Conservation (phyloP, 805 yeast genomes). For the Saccharomycopsis fodiens region DNA sequence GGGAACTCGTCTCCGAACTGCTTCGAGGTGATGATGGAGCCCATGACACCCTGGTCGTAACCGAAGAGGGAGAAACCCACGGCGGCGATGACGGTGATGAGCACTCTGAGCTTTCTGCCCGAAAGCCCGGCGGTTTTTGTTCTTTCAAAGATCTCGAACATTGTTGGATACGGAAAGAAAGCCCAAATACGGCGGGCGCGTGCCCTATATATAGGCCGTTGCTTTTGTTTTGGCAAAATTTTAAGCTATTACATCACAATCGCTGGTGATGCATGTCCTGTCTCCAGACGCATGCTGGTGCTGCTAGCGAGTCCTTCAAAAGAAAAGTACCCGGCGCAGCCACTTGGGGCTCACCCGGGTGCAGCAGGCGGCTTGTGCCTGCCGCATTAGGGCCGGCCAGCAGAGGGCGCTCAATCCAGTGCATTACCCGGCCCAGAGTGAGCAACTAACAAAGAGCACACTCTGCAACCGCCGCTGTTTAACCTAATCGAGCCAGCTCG, state of each 20-base stretch:
- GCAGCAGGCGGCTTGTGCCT: too few species aligned
- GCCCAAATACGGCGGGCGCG: background rate
- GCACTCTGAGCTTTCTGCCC: conserved; percentile 44
- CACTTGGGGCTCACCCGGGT: too few species aligned
- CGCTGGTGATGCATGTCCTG: background rate
- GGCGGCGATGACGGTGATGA: conserved; percentile 53
- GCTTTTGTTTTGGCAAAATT: background rate
- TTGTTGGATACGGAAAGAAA: background rate
- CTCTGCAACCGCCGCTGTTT: too few species aligned
- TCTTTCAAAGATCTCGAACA: conserved; percentile 24
- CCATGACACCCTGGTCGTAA: conserved; percentile 76
- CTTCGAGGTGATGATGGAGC: conserved; percentile 51
- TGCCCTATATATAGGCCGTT: background rate
- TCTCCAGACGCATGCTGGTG: background rate
- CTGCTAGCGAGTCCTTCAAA: too few species aligned
- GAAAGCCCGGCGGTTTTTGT: conserved; percentile 49
- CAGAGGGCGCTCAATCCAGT: too few species aligned
- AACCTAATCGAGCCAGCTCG: background rate
- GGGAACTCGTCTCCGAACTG: conserved; percentile 63
- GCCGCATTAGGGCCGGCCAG: too few species aligned
- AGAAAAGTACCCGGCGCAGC: too few species aligned
- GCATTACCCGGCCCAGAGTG: too few species aligned
- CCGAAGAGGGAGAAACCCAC: conserved; percentile 65
- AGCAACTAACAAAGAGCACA: too few species aligned
- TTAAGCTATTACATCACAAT: background rate